Base-by-base conservation (phyloP, 2,329 filamentous ascomycete genomes). In the Claviceps africana region DNA sequence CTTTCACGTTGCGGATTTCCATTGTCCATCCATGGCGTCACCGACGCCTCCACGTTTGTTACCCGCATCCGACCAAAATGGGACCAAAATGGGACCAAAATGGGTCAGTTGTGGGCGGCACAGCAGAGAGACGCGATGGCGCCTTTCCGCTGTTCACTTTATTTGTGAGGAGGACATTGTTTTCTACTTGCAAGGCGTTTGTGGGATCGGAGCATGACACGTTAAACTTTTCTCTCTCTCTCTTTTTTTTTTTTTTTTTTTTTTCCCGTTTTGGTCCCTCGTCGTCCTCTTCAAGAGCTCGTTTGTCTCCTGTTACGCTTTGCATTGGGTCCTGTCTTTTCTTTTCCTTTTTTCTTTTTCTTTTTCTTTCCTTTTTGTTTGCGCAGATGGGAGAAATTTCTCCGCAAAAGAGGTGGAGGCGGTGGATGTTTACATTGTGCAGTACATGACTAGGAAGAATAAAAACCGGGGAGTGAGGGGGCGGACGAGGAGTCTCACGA, bases 161-260 rank as follows among this genome's bases (percentile, higher is more conserved):
- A 31, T 25, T 42, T 28, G 9, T 45, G 42, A 43, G 54, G 55
- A 55, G 58, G 13, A 33, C 52, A 50, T n/a, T 21, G 9, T 4
- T 47, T 63, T 60, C 55, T 60, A 58, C 63, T 65, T 61, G 62
- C 61, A 60, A 58, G 64, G 61, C 64, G 65, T 67, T 66, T 56
- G 60, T 58, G 57, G 61, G 57, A 51, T 33, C 25, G 55, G 54
- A 57, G 54, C 55, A 56, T 56, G 49, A 56, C 40, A 48, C 54
- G 54, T 59, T 53, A 31, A 55, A 60, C 58, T 54, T 51, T 56
- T 54, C 56, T 54, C 56, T 54, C 35, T 47, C 55, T 58, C 50
- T 54, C 48, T 43, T 45, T 6, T 22, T 47, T 10, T 17, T 28
- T 8, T n/a, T 25, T 45, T 57, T 48, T 56, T 57, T 49, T 54